phyloP scores from a whole-genome alignment of 2,329 filamentous ascomycete genomes.

The Fusarium sp. region DNA sequence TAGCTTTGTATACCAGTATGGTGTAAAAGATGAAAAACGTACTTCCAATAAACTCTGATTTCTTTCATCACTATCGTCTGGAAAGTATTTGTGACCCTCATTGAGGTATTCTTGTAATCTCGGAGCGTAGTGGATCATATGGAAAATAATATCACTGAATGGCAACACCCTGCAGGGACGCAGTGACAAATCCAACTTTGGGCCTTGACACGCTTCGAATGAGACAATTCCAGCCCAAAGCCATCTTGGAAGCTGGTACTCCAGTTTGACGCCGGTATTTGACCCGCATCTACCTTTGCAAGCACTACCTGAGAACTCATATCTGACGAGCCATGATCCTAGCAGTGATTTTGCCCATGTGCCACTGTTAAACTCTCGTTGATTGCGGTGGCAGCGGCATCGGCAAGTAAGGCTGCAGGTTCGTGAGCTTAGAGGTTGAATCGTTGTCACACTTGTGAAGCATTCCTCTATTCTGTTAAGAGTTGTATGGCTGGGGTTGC shows the following conservation, averaged over 20 bases:
- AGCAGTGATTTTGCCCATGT: conserved; percentile 1
- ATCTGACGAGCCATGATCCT: conserved; percentile 12
- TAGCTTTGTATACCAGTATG: accelerated
- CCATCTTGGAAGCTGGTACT: conserved; percentile 26
- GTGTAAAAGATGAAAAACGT: accelerated
- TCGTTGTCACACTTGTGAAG: not conserved
- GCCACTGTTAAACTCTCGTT: not conserved
- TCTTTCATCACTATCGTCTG: conserved; percentile 12
- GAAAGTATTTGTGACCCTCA: not conserved
- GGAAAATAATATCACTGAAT: too few species aligned
- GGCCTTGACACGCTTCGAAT: not conserved
- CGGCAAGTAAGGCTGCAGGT: not conserved
- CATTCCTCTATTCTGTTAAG: not conserved
- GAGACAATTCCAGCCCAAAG: conserved; percentile 18
- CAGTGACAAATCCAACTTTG: not conserved
- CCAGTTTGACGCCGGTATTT: accelerated
- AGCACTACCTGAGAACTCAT: accelerated
- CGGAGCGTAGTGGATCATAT: too few species aligned
- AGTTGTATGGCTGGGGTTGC: not conserved
- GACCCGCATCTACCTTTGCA: not conserved
- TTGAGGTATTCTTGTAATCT: not conserved
- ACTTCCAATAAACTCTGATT: conserved; percentile 4
- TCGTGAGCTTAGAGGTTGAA: not conserved
- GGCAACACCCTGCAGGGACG: conserved; percentile 5
- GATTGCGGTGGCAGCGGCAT: conserved; percentile 23